A percentile compares a stretch with the other conserved stretches of the same genome.
Conservation (phyloP, 176 grass and related monocot species). For the Alloteropsis semialata region DNA sequence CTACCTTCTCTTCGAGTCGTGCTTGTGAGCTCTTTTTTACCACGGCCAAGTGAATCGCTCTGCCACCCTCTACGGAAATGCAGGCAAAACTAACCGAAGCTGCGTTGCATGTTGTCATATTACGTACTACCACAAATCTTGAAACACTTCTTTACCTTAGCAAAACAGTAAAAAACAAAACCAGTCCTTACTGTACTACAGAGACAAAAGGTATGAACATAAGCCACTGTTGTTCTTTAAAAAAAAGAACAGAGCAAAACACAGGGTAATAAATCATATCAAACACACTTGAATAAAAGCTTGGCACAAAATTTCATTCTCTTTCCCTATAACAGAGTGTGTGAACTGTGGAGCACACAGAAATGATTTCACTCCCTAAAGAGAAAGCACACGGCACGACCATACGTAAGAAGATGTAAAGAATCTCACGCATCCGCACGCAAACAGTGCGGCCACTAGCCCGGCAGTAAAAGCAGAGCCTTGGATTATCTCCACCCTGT, state of each 20-base stretch:
- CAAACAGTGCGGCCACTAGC: conserved; percentile 13
- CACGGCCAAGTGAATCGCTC: neutral
- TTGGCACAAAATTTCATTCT: neutral
- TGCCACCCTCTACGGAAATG: neutral
- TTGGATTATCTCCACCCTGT: neutral
- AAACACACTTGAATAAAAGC: neutral
- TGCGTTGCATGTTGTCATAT: neutral
- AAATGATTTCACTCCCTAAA: conserved; percentile 16
- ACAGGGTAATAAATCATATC: neutral
- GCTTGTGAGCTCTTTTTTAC: conserved; percentile 21
- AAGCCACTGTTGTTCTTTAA: neutral
- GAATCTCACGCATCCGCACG: neutral
- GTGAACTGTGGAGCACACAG: neutral
- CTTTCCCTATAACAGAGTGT: neutral
- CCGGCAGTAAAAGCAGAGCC: conserved; percentile 11
- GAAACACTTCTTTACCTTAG: neutral
- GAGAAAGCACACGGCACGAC: conserved; percentile 6
- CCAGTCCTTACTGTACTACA: neutral
- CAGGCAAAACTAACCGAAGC: conserved; percentile 16
- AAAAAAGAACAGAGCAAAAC: neutral
- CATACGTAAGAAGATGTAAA: neutral
- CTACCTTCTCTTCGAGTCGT: neutral
- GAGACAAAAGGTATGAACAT: neutral
- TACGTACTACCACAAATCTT: neutral
- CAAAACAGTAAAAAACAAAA: neutral